Conservation (phyloP, 176 grass and related monocot species). For the Ensete glaucum region DNA sequence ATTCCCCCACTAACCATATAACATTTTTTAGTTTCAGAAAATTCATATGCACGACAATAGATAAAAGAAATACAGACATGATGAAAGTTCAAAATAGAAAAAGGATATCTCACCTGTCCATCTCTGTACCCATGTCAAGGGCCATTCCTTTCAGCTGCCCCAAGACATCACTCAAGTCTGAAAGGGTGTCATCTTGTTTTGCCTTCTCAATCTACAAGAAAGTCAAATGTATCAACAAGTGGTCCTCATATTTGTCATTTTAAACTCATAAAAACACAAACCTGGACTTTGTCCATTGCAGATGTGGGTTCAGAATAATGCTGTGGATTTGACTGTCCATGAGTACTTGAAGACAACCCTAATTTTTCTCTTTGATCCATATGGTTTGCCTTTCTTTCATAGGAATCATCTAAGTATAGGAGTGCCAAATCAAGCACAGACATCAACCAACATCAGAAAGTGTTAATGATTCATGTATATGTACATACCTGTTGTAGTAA, state of each 20-base stretch:
- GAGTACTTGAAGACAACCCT: slow-evolving; percentile 10
- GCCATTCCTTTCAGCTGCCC: slow-evolving; percentile 25
- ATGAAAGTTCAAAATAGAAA: not conserved
- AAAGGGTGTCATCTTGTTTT: slow-evolving; percentile 15
- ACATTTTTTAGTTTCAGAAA: not conserved
- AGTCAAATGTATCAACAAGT: not conserved
- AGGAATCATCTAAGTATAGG: slow-evolving; percentile 19
- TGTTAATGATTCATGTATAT: not conserved
- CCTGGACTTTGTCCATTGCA: slow-evolving; percentile 30
- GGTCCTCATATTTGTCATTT: not conserved
- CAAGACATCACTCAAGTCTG: slow-evolving; percentile 17
- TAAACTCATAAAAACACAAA: not conserved
- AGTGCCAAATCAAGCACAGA: not conserved
- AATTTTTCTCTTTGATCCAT: slow-evolving; percentile 22
- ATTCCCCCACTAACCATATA: not conserved
- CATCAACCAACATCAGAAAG: not conserved
- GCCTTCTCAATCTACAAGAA: slow-evolving; percentile 23
- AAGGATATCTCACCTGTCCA: slow-evolving; percentile 6
- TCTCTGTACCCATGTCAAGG: slow-evolving; percentile 23
- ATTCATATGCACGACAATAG: too few species aligned
- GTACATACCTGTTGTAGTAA: slow-evolving; percentile 10
- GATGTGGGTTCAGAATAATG: slow-evolving; percentile 15
- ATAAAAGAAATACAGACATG: not conserved
- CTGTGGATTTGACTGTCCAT: not conserved
- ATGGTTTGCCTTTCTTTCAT: slow-evolving; percentile 2